Evolutionary conservation across 2,329 filamentous ascomycete genomes (phyloP), one percentile per base, ranked within the genome.

Genomic region (Cladosporium sp.): DNA sequence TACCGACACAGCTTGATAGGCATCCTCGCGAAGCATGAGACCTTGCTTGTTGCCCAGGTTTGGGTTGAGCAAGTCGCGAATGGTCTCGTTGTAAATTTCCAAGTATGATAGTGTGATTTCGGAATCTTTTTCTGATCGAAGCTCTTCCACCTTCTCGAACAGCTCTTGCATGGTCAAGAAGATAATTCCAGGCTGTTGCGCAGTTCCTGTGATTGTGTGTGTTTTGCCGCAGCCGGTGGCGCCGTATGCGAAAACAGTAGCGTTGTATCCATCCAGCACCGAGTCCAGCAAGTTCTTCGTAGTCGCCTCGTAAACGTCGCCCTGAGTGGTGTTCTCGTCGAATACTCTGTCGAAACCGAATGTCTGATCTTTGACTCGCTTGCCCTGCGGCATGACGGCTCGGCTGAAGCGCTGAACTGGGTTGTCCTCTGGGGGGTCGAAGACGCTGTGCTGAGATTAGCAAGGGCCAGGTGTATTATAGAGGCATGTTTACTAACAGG

Each of bases 1-100:
- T 1, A 98, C 93, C 0, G 88, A 93, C 7, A 98, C 93, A 9
- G 88, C 83, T 67, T 95, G 88, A 62, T 97, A 91, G 51, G 87
- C 86, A 72, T 98, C 93, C 70, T 98, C 93, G 41, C 93, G 85
- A 35, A 98, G 78, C 84, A 93, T 95, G 56, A 98, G 71, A 3
- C 89, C 86, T 57, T 83, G 79, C 71, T 91, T 93, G 69, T 71
- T 90, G 70, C 84, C 87, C 32, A 85, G 87, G 19, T 85, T 85
- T 0, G 88, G 86, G n/a, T 93, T 85, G 38, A 98, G 77, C 62
- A 98, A 73, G 72, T 98, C 93, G 46, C 93, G 88, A 62, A 98
- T 98, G 0, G 91, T 96, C 73, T 98, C 93, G 67, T 98, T 98
- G 77, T 98, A 98, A 56, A 98, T 98, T 67, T 98, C 93, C 32